Conservation (phyloP, 495 filamentous ascomycete genomes). For the Podospora pseudocomata region DNA sequence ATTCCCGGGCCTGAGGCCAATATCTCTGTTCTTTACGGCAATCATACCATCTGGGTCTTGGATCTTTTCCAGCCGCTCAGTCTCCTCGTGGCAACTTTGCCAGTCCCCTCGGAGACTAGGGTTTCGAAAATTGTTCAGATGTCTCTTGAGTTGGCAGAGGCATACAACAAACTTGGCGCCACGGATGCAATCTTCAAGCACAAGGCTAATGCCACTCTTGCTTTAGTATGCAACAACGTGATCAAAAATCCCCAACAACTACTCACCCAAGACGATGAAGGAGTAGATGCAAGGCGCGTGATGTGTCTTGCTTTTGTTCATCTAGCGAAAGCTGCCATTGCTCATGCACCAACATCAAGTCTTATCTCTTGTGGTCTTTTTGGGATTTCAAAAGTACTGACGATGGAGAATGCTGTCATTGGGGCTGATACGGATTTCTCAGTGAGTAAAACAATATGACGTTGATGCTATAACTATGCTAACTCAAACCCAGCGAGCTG, state of each 20-base stretch:
- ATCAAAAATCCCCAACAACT: conserved; percentile 18
- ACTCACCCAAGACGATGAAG: conserved; percentile 22
- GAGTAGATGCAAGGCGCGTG: conserved; percentile 11
- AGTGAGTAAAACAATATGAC: background rate
- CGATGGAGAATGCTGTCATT: conserved; percentile 21
- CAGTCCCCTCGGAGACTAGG: conserved; percentile 21
- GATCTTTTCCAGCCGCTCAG: conserved; percentile 36
- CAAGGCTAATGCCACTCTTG: conserved; percentile 33
- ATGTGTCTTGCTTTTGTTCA: conserved; percentile 32
- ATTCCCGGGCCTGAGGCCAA: conserved; percentile 4
- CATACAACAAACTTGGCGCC: conserved; percentile 12
- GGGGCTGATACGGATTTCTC: conserved; percentile 5
- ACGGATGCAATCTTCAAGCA: conserved; percentile 26
- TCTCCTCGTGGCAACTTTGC: conserved; percentile 27
- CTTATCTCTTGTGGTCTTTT: conserved; percentile 36
- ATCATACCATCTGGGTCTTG: conserved; percentile 35
- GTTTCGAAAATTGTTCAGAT: conserved; percentile 28
- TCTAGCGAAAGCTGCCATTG: conserved; percentile 31
- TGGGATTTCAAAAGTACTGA: conserved; percentile 25
- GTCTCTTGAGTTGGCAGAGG: conserved; percentile 26
- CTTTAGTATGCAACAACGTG: conserved; percentile 32
- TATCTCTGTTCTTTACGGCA: conserved; percentile 17
- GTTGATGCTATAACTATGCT: conserved; percentile 19
- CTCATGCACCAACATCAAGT: conserved; percentile 31
- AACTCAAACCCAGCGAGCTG: conserved; percentile 30